Evolutionary conservation across 768 basidiomycete genomes (phyloP), one percentile per base, ranked within the genome.

Genomic region (Pleurotus sapidus): DNA sequence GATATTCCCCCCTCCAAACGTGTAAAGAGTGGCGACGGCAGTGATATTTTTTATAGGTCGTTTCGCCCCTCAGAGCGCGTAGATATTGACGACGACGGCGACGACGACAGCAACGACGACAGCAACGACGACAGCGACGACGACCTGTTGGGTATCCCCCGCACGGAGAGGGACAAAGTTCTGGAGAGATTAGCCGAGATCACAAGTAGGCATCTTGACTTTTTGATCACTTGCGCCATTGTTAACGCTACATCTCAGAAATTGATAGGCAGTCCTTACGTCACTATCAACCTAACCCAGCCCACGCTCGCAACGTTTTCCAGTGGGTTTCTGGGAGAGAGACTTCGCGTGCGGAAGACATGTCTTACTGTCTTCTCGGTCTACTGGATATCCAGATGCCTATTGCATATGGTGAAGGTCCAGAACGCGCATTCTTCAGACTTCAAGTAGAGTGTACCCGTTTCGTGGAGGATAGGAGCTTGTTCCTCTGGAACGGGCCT

Each of bases 401-500:
- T 3, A 51, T 51, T 51, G 49, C 49, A 14, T 51, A 51, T 38
- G 49, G 49, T 9, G 49, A 51, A 23, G 49, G 49, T 9, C n/a
- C 6, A 23, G 49, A 30, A 34, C 49, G 30, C 2, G 34, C 49
- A 6, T 51, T 51, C 49, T 34, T 37, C 9, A 25, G 49, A 7
- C 25, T 51, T 4, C 49, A 51, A 34, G 42, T 20, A 9, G 42
- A 43, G 14, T 20, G 15, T 6, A 8, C 9, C n/a, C 15, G 15
- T n/a, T 14, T 3, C 7, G 15, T n/a, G 7, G 42, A 43, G 2
- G 42, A 43, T 20, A 9, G 42, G 42, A 43, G 42, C 20, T n/a
- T 43, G 2, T 43, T 43, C 14, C n/a, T 43, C 42, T 43, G 15
- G 15, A 20, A 43, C 14, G 42, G 42, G 11, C 7, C 8, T n/a